phyloP scores from a whole-genome alignment of 2,329 filamentous ascomycete species.

The Aspergillus fumigatiaffinis region DNA sequence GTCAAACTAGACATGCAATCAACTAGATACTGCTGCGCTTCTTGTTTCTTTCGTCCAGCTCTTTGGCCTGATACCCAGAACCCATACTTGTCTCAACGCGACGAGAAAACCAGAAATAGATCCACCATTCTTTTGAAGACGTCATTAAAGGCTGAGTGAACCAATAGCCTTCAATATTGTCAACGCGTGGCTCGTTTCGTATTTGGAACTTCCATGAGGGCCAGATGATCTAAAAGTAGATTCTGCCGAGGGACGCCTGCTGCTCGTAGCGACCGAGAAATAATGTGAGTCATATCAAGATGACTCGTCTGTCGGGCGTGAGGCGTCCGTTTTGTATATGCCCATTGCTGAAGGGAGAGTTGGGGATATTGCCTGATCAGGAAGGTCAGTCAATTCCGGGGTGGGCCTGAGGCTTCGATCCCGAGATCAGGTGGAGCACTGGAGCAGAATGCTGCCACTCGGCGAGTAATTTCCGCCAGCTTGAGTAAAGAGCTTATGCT shows the following conservation, averaged over 20 bases:
- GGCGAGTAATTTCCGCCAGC: too few species aligned
- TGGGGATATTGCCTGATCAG: conserved; percentile 9
- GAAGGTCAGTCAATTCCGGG: conserved; percentile 2
- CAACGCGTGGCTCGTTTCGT: not conserved
- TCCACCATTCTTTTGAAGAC: conserved; percentile 25
- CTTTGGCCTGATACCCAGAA: conserved; percentile 5
- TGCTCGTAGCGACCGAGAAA: too few species aligned
- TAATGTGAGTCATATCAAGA: not conserved
- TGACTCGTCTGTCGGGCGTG: not conserved
- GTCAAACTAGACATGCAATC: not conserved
- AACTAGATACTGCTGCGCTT: not conserved
- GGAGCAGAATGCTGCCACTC: too few species aligned
- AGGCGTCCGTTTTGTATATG: not conserved
- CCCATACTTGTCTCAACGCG: conserved; percentile 24
- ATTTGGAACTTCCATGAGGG: not conserved
- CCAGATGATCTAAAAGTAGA: not conserved
- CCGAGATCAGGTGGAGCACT: not conserved
- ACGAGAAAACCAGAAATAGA: conserved; percentile 22
- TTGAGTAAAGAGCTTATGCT: not conserved
- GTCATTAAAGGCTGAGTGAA: too few species aligned
- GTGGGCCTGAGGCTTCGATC: not conserved
- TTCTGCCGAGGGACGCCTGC: too few species aligned
- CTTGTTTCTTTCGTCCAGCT: not conserved
- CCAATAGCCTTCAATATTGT: conserved; percentile 7
- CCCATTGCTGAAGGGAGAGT: not conserved